Evolutionary conservation across 768 basidiomycete genomes (phyloP), one percentile per base, ranked within the genome.

Genomic region (Flagelloscypha sp.): DNA sequence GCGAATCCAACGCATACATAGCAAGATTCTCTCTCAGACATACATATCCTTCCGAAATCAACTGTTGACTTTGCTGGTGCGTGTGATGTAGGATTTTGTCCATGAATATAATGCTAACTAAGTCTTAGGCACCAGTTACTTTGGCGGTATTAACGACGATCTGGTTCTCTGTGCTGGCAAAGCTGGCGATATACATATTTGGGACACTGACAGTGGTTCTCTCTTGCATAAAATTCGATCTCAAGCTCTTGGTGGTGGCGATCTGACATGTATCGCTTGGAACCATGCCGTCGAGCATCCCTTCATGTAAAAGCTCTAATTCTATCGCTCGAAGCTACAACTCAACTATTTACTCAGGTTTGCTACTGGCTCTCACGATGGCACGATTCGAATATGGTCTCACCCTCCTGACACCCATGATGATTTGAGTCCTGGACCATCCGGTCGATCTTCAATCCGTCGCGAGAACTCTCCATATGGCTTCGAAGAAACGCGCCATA

Each of bases 51-150:
- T 78, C 83, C 7, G n/a, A 83, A 79, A 49, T 58, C 61, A 9
- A 43, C 63, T 9, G 74, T 84, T 13, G 80, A 86, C 47, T 84
- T 86, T 47, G 79, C 84, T 2, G n/a, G n/a, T n/a, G n/a, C n/a
- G n/a, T n/a, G n/a, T n/a, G n/a, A n/a, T n/a, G n/a, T n/a, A n/a
- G n/a, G n/a, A n/a, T n/a, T n/a, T n/a, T n/a, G n/a, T n/a, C n/a
- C n/a, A n/a, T n/a, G n/a, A n/a, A n/a, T n/a, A n/a, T n/a, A n/a
- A n/a, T n/a, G n/a, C n/a, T n/a, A n/a, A n/a, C n/a, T n/a, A n/a
- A n/a, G n/a, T n/a, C n/a, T n/a, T n/a, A n/a, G 86, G 86, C 0
- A 76, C 79, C 6, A 84, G 82, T 49, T 84, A 86, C 57, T 86
- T 88, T 36, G 85, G 84, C 24, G 86, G 85, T 12, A 74, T 72